Conservation (phyloP, 805 yeast genomes). For the Pichia manshurica region DNA sequence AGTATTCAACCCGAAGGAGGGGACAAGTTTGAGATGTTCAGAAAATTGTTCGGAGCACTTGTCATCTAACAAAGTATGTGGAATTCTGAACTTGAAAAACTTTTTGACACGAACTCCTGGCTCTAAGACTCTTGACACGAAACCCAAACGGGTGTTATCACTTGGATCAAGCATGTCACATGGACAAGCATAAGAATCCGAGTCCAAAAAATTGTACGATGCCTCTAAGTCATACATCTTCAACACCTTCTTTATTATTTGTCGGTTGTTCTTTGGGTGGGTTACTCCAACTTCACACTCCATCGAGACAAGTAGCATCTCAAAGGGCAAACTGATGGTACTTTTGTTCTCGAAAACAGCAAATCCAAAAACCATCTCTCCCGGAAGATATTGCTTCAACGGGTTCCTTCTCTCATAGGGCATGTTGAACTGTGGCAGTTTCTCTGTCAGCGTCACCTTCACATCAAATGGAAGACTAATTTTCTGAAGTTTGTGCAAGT, state of each 20-base stretch:
- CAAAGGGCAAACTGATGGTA: slow-evolving; percentile 42
- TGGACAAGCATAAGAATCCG: background rate
- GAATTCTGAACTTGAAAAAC: slow-evolving; percentile 50
- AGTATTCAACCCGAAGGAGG: slow-evolving; percentile 32
- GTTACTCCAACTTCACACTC: slow-evolving; percentile 39
- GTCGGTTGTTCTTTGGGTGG: background rate
- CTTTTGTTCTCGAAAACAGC: slow-evolving; percentile 38
- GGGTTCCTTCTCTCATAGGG: slow-evolving; percentile 22
- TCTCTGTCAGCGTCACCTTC: slow-evolving; percentile 33
- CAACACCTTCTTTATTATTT: slow-evolving; percentile 1
- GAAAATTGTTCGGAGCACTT: slow-evolving; percentile 18
- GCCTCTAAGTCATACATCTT: slow-evolving; percentile 9
- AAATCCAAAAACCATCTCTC: slow-evolving; percentile 59
- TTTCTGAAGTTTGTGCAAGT: slow-evolving; percentile 3
- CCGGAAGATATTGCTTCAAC: slow-evolving; percentile 54
- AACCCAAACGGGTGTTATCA: slow-evolving; percentile 30
- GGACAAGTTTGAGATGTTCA: slow-evolving; percentile 34
- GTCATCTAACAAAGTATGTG: slow-evolving; percentile 36
- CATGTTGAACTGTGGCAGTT: slow-evolving; percentile 28
- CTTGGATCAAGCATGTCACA: background rate
- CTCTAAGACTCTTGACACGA: slow-evolving; percentile 33
- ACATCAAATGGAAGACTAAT: slow-evolving; percentile 10
- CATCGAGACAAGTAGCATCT: slow-evolving; percentile 52
- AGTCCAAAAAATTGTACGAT: slow-evolving; percentile 1
- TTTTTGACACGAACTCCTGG: slow-evolving; percentile 48